Conservation (phyloP, 306 rosid species). For the Corylus heterophylla region DNA sequence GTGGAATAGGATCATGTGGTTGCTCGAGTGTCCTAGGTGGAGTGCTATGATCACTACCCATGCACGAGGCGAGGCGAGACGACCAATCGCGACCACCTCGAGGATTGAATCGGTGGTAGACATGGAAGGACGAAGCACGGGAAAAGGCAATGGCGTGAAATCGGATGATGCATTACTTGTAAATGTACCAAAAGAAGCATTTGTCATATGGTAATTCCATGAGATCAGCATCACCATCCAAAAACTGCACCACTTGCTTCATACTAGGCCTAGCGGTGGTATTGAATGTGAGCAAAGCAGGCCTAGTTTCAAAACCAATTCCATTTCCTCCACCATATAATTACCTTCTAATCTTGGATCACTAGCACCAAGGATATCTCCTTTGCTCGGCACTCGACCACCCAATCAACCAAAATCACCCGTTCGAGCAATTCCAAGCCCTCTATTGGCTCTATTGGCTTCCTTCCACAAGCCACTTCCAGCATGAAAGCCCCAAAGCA, state of each 20-base stretch:
- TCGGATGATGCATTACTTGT: neutral
- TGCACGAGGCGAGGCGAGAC: no score
- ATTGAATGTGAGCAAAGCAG: neutral
- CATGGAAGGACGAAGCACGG: neutral
- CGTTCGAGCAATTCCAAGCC: neutral
- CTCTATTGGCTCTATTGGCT: neutral
- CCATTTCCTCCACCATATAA: neutral
- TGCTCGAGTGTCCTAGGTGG: no score
- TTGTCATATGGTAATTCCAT: neutral
- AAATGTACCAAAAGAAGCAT: neutral
- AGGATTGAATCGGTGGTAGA: neutral
- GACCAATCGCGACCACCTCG: neutral
- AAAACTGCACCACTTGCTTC: neutral
- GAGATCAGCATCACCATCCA: neutral
- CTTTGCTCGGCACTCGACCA: neutral
- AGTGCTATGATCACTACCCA: no score
- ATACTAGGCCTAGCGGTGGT: neutral
- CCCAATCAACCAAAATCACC: neutral
- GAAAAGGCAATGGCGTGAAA: neutral
- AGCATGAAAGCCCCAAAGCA: conserved; percentile 14
- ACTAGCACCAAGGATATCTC: neutral
- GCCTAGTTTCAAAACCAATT: neutral
- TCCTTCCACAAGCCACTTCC: conserved; percentile 7
- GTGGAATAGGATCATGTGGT: no score
- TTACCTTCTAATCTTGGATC: conserved; percentile 1